These are phyloP conservation scores for Cerioporus squamosus DNA, from an alignment of 1,284 basidiomycete genomes.

Conservation along the genomic window DNA sequence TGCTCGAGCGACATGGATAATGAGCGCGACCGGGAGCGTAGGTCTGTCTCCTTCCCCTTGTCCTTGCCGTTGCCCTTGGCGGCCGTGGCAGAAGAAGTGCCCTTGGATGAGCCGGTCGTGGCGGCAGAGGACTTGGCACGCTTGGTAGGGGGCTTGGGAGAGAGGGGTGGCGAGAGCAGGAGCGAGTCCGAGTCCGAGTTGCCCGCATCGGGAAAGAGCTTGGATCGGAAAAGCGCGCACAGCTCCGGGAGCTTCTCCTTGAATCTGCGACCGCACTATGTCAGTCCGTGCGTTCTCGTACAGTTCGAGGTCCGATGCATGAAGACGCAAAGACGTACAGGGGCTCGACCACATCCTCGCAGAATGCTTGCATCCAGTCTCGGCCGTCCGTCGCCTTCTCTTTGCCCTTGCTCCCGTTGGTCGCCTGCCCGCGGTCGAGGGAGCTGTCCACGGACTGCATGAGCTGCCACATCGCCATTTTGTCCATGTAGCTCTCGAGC, in stretches of 20 bases:
- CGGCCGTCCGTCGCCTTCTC: conserved; percentile 40
- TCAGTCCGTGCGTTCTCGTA: neutral
- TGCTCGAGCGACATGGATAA: conserved; percentile 66
- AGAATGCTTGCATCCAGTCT: conserved; percentile 78
- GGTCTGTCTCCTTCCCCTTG: conserved; percentile 7
- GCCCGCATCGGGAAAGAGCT: conserved; percentile 65
- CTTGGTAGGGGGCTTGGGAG: conserved; percentile 25
- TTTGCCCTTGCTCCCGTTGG: conserved; percentile 23
- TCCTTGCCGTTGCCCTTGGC: conserved; percentile 28
- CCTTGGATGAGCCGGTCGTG: neutral
- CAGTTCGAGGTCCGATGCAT: neutral
- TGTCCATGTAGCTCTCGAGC: conserved; percentile 77
- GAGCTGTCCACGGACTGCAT: conserved; percentile 41
- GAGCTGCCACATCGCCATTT: conserved; percentile 76
- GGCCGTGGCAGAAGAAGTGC: conserved; percentile 14
- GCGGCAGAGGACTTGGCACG: conserved; percentile 19
- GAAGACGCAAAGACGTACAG: conserved; percentile 46
- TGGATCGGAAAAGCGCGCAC: conserved; percentile 63
- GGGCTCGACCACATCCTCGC: conserved; percentile 63
- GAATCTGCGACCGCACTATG: conserved; percentile 49
- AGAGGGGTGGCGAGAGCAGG: conserved; percentile 32
- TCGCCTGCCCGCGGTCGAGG: conserved; percentile 16
- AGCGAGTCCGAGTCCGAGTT: conserved; percentile 51
- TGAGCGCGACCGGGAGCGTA: conserved; percentile 58
- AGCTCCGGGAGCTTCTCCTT: conserved; percentile 53